These are phyloP conservation scores for Nakaseomyces kungkrabaensis DNA, from an alignment of 1,139 yeast species.

Conservation along the genomic window DNA sequence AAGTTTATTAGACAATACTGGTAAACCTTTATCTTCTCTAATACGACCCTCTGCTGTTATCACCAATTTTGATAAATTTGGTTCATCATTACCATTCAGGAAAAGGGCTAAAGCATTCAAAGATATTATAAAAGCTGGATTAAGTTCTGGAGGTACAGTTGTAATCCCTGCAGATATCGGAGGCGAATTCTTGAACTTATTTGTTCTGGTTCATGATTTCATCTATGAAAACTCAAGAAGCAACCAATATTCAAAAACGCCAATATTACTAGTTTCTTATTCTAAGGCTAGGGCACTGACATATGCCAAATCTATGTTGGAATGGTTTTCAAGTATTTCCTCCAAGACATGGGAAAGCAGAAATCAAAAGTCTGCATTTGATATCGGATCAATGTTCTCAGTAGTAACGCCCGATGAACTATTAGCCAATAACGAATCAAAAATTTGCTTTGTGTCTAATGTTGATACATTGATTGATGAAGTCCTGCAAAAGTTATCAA, in stretches of 20 bases:
- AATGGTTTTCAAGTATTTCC: constrained; percentile 85
- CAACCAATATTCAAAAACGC: constrained; percentile 33
- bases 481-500: constrained; percentile 44
- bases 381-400: constrained; percentile 48
- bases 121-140: constrained; percentile 49
- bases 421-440: constrained; percentile 52
- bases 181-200: constrained; percentile 71
- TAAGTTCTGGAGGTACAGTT: constrained; percentile 54
- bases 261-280: constrained; percentile 65
- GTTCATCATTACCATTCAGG: constrained; percentile 56
- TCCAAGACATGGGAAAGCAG: constrained; percentile 74
- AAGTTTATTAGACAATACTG: constrained; percentile 45
- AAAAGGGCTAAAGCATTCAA: constrained; percentile 56
- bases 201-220: constrained; percentile 54
- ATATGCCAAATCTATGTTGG: constrained; percentile 81
- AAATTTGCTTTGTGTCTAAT: constrained; percentile 75
- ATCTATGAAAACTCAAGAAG: constrained; percentile 25
- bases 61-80: constrained; percentile 52
- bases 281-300: constrained; percentile 72
- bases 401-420: constrained; percentile 53
- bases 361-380: constrained; percentile 54
- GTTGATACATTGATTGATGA: constrained; percentile 35
- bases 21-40: constrained; percentile 52
- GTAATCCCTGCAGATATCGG: constrained; percentile 78
- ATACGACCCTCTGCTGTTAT: constrained; percentile 78